These are phyloP conservation scores for Phytopythium ostracodes DNA, from an alignment of 352 stramenopile species.

Conservation along the genomic window DNA sequence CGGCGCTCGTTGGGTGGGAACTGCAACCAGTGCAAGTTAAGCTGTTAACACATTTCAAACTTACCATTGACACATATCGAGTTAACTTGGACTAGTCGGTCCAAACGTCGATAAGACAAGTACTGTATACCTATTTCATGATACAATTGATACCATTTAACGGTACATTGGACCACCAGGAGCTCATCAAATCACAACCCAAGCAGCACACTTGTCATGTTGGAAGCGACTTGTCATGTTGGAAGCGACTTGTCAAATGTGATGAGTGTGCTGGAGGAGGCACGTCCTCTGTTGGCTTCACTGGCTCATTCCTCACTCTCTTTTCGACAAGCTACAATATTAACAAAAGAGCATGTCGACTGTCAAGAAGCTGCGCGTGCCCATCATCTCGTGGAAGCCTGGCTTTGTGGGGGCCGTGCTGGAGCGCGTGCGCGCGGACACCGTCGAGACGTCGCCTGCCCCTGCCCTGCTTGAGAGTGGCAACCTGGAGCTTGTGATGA, in stretches of 20 bases:
- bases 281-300: background rate
- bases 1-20: background rate
- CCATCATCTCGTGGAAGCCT: slow-evolving; percentile 49
- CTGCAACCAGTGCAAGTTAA: background rate
- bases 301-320: background rate
- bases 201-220: slow-evolving; percentile 1
- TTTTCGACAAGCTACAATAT: too few relatives aligned
- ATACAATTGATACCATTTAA: too few relatives aligned
- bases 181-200: background rate
- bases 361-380: slow-evolving; percentile 29
- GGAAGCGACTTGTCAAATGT: too few relatives aligned
- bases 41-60: background rate
- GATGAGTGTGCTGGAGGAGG: too few relatives aligned
- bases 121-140: too few relatives aligned
- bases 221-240: too few relatives aligned
- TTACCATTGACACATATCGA: background rate
- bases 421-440: slow-evolving; percentile 16
- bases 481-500: slow-evolving; percentile 37
- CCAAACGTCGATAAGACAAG: too few relatives aligned
- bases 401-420: slow-evolving; percentile 36
- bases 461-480: slow-evolving; percentile 35
- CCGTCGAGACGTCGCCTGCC: slow-evolving; percentile 20
- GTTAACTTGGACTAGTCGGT: too few relatives aligned
- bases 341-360: too few relatives aligned
- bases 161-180: too few relatives aligned